Evolutionary conservation across 2,329 filamentous ascomycete genomes (phyloP).

Genomic region (Aspergillus neoniger): DNA sequence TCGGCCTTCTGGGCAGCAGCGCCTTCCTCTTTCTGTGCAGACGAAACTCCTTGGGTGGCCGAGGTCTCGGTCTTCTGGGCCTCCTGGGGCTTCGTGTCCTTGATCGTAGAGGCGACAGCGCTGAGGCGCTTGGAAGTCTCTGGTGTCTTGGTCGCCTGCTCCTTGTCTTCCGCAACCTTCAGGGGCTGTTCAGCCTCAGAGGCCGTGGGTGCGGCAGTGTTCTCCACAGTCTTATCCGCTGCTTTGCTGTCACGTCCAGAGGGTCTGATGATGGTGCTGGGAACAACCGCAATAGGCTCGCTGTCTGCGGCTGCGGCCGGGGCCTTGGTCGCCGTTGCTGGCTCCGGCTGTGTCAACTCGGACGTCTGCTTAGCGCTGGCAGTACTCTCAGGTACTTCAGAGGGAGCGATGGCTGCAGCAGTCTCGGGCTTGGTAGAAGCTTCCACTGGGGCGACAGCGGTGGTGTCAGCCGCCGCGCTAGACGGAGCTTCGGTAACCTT

Average conservation of each 20-base stretch:
- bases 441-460: neutral
- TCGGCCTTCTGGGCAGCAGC: conserved; percentile 13
- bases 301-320: neutral
- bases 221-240: neutral
- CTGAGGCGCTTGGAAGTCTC: conserved; percentile 18
- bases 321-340: neutral
- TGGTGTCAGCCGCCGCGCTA: neutral
- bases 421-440: neutral
- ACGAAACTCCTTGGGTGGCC: conserved; percentile 1
- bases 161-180: conserved; percentile 18
- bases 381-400: neutral
- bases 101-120: conserved; percentile 24
- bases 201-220: neutral
- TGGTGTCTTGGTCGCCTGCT: conserved; percentile 17
- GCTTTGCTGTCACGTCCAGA: neutral
- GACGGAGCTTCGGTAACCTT: neutral
- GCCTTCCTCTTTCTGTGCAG: conserved; percentile 4
- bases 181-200: conserved; percentile 6
- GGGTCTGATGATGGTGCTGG: neutral
- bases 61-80: conserved; percentile 20
- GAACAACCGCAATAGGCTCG: neutral
- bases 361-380: neutral
- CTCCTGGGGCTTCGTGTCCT: conserved; percentile 24
- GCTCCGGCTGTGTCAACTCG: neutral
- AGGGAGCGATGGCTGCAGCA: neutral